Evolutionary conservation across 257 asterid species (phyloP), one percentile per base, ranked within the genome.

Genomic region (Rhazya stricta): DNA sequence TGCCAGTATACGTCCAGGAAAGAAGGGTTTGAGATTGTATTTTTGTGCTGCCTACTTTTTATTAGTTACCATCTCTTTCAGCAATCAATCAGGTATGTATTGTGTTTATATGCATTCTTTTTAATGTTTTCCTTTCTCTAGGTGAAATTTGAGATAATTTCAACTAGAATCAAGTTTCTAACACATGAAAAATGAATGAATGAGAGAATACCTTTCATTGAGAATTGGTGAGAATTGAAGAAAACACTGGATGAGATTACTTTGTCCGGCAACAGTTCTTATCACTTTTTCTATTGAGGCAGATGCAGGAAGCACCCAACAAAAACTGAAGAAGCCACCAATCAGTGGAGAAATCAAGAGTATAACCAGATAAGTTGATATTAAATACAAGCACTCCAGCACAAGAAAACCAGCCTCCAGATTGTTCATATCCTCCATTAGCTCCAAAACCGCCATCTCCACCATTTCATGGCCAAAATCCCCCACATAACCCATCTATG

Each of bases 371-470:
- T 27, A 67, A 72, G 48, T 13, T 46, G 16, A 46, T 46, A 46
- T 10, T 46, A 46, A 46, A 19, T 46, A 0, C 51, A 46, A 13
- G 51, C 18, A 13, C 51, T 46, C 51, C 51, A 46, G 51, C 3
- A 10, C 19, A 46, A 46, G 51, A 46, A 46, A 67, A 39, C 56
- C 39, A 58, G 3, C 74, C 83, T 51, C 79, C 83, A 16, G 21
- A 78, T 36, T 82, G 83, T 54, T 43, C 66, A 48, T 79, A 75
- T 18, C 27, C 61, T 54, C 61, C 61, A 19, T 54, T 54, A 25
- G 27, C 9, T 25, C 61, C 61, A 25, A 57, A 57, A 57, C 65
- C 65, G 6, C 36, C 32, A n/a, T 57, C 65, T n/a, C 65, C 65
- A 1, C 34, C 15, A 23, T 25, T 57, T n/a, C 12, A 34, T 7